Percentiles rank a stretch among this genome's conserved stretches.
phyloP scores from a whole-genome alignment of 2,329 filamentous ascomycete species.

The Sclerotinia minor region DNA sequence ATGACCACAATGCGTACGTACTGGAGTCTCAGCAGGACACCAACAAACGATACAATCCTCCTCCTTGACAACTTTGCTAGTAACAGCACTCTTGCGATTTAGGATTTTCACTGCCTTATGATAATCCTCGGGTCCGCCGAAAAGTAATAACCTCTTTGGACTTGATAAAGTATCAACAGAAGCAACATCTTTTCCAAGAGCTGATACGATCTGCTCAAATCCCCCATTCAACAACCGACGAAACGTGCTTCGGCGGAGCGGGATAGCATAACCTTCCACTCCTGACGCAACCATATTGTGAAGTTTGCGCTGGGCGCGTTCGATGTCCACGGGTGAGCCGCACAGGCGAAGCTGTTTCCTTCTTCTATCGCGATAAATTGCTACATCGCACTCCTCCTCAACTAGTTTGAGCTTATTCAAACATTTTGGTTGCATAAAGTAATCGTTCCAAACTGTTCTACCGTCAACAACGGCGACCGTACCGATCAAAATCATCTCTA shows the following conservation, averaged over 20 bases:
- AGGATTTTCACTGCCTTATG: background rate
- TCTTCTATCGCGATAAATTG: slow-evolving; percentile 11
- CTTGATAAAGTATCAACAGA: slow-evolving; percentile 27
- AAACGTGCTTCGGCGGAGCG: slow-evolving; percentile 36
- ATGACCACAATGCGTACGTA: slow-evolving; percentile 16
- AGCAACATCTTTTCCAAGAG: slow-evolving; percentile 29
- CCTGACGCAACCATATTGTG: slow-evolving; percentile 35
- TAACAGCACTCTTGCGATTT: slow-evolving; percentile 21
- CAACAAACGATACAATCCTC: slow-evolving; percentile 9
- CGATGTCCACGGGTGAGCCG: background rate
- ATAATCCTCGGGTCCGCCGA: background rate
- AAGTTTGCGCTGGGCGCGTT: slow-evolving; percentile 34
- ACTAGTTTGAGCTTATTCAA: slow-evolving; percentile 1
- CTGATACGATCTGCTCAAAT: slow-evolving; percentile 3
- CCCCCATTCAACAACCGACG: background rate
- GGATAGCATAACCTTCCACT: slow-evolving; percentile 34
- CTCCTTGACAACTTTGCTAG: background rate
- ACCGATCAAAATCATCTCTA: slow-evolving; percentile 43
- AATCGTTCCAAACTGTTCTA: slow-evolving; percentile 41
- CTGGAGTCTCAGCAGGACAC: background rate
- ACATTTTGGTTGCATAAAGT: slow-evolving; percentile 32
- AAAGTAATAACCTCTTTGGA: slow-evolving; percentile 7
- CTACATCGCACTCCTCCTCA: background rate
- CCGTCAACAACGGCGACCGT: slow-evolving; percentile 36
- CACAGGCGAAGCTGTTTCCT: slow-evolving; percentile 1